Conservation (phyloP, 305 asterid genomes). For the Fraxinus nigra region DNA sequence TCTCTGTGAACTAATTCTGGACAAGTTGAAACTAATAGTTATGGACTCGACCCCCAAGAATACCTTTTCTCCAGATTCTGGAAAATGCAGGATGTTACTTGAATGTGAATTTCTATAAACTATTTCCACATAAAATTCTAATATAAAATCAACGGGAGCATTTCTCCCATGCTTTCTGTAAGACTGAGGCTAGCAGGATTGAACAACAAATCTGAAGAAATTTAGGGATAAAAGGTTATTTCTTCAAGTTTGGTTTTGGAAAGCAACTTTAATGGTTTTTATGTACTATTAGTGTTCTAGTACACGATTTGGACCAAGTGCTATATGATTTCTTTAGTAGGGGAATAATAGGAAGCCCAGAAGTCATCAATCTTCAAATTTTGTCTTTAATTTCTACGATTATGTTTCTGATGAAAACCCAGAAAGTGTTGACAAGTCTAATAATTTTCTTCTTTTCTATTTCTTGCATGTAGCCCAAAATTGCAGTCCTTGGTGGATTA, state of each 20-base stretch:
- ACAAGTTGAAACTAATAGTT: neutral
- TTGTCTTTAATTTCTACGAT: neutral
- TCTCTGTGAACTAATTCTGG: neutral
- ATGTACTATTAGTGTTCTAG: neutral
- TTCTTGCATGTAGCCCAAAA: constrained; percentile 40
- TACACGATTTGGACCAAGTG: neutral
- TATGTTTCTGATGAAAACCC: neutral
- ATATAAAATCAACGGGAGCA: neutral
- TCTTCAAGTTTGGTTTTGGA: neutral
- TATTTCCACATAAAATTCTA: neutral
- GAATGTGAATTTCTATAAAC: neutral
- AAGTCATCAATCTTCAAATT: neutral
- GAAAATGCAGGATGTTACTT: neutral
- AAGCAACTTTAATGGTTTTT: neutral
- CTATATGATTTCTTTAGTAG: neutral
- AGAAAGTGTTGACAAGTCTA: neutral
- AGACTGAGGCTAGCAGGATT: neutral
- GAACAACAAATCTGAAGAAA: neutral
- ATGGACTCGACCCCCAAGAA: neutral
- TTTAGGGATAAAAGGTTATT: neutral
- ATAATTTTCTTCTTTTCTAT: neutral
- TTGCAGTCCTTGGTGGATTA: constrained; percentile 78
- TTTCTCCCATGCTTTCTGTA: neutral
- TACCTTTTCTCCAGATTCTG: neutral
- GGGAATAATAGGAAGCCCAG: neutral